Evolutionary conservation across 2,329 filamentous ascomycete genomes (phyloP).

Genomic region (Penicillium crustosum): DNA sequence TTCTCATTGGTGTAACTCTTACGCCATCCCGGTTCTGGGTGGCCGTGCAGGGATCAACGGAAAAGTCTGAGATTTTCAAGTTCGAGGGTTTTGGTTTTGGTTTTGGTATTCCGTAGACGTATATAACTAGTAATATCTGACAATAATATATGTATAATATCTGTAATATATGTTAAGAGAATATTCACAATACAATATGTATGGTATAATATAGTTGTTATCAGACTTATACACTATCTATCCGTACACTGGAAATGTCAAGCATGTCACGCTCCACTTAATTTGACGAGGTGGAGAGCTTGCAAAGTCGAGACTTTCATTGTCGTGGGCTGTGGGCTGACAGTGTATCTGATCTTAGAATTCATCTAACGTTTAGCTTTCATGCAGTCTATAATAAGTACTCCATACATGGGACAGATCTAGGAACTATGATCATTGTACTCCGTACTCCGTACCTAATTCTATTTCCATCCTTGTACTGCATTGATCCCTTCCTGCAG

Average conservation of each 20-base stretch:
- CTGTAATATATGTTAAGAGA: too few species aligned
- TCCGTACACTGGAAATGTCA: not conserved
- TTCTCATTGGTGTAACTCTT: slow-evolving; percentile 16
- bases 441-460: not conserved
- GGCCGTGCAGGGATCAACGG: slow-evolving; percentile 19
- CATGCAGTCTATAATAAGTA: not conserved
- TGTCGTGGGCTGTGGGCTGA: not conserved
- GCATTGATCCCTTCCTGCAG: slow-evolving; percentile 7
- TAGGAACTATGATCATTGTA: not conserved
- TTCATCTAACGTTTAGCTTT: not conserved
- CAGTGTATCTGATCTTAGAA: not conserved
- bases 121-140: not conserved
- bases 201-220: not conserved
- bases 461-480: not conserved
- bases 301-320: not conserved
- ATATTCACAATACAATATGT: too few species aligned
- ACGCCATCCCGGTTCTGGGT: slow-evolving; percentile 24
- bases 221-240: not conserved
- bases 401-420: not conserved
- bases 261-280: slow-evolving; percentile 3
- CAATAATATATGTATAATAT: too few species aligned
- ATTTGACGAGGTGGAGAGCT: not conserved
- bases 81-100: not conserved
- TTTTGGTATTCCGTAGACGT: not conserved
- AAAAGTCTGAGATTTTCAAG: slow-evolving; percentile 10